phyloP scores from a whole-genome alignment of 805 yeast genomes.

The Pichia ethanolica region DNA sequence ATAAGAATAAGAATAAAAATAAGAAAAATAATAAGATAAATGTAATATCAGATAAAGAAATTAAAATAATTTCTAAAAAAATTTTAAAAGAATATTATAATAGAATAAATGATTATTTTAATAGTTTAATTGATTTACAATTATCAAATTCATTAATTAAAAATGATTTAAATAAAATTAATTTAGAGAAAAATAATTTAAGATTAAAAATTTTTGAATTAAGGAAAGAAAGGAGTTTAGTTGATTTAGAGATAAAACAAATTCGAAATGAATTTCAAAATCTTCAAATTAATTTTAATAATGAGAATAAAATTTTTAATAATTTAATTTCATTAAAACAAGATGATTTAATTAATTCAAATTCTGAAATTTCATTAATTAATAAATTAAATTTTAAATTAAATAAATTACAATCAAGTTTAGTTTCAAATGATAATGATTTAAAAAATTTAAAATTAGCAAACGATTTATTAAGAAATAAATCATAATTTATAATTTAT shows the following conservation, averaged over 20 bases:
- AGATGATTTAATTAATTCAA: neutral
- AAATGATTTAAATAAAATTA: slow-evolving; percentile 24
- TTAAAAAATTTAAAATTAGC: neutral
- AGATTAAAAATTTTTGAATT: slow-evolving; percentile 25
- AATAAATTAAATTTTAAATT: neutral
- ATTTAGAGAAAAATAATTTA: slow-evolving; percentile 23
- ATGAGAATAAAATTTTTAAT: slow-evolving; percentile 4
- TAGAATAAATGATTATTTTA: slow-evolving; percentile 24
- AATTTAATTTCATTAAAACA: neutral
- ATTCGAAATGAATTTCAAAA: neutral
- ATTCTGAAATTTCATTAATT: neutral
- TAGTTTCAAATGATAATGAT: neutral
- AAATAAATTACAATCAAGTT: neutral
- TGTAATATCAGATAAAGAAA: neutral
- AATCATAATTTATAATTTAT: too few species aligned
- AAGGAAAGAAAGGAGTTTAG: slow-evolving; percentile 17
- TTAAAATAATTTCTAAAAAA: neutral
- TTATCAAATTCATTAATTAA: slow-evolving; percentile 29
- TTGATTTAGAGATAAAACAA: slow-evolving; percentile 10
- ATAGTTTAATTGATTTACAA: slow-evolving; percentile 29
- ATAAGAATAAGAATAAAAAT: neutral
- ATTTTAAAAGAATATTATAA: slow-evolving; percentile 18
- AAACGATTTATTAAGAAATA: neutral
- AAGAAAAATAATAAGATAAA: neutral
- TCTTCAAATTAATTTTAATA: slow-evolving; percentile 4